These are phyloP conservation scores for Epichloe glyceriae DNA, from an alignment of 2,329 filamentous ascomycete species.

Conservation along the genomic window DNA sequence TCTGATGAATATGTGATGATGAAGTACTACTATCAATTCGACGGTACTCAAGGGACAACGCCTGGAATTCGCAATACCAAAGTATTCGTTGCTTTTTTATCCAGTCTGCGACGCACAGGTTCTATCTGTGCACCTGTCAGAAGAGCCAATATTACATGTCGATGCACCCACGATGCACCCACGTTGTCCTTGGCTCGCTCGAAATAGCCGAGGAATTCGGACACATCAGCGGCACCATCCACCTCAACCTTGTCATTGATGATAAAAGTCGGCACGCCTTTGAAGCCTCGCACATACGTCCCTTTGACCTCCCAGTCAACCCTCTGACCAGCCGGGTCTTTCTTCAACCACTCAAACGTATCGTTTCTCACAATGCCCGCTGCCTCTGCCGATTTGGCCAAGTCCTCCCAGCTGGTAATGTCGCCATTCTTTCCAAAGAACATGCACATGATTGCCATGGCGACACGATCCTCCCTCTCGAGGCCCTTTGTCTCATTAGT, in stretches of 20 bases:
- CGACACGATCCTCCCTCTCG: conserved; percentile 43
- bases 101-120: too few relatives aligned
- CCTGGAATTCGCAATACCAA: neutral
- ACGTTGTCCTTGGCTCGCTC: conserved; percentile 30
- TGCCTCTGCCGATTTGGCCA: conserved; percentile 37
- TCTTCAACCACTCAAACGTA: conserved; percentile 39
- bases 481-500: conserved; percentile 39
- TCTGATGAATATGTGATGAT: conserved; percentile 36
- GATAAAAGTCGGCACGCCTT: conserved; percentile 63
- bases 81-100: conserved; percentile 1
- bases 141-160: neutral
- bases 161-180: neutral
- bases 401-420: conserved; percentile 42
- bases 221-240: conserved; percentile 57
- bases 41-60: neutral
- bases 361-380: conserved; percentile 41
- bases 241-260: conserved; percentile 56
- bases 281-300: conserved; percentile 38
- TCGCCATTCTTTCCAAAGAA: conserved; percentile 55
- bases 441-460: conserved; percentile 49
- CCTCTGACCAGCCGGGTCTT: conserved; percentile 39
- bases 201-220: conserved; percentile 54
- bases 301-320: conserved; percentile 43
- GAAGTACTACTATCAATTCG: neutral
- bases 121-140: neutral